These are phyloP conservation scores for Copromyces sp. DNA, from an alignment of 495 filamentous ascomycete genomes.

Conservation along the genomic window DNA sequence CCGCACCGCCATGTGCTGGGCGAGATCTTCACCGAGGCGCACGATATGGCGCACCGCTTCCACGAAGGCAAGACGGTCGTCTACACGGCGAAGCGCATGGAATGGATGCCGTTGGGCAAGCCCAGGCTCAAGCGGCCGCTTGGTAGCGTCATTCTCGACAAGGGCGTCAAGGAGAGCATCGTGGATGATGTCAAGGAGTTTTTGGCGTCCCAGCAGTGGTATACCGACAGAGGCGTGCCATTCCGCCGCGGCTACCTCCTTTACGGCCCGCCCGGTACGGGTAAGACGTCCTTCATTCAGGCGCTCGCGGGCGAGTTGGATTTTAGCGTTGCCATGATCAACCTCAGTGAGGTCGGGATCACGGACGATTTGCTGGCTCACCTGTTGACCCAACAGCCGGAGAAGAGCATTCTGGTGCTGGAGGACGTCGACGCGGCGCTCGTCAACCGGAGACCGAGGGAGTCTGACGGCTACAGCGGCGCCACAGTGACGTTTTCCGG, in stretches of 20 bases:
- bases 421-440: slow-evolving; percentile 97
- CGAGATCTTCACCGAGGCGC: slow-evolving; percentile 76
- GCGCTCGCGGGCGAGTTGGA: slow-evolving; percentile 85
- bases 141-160: slow-evolving; percentile 76
- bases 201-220: slow-evolving; percentile 69
- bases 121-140: slow-evolving; percentile 80
- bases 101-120: slow-evolving; percentile 78
- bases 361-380: slow-evolving; percentile 88
- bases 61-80: slow-evolving; percentile 93
- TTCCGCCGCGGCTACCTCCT: slow-evolving; percentile 90
- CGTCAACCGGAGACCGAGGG: slow-evolving; percentile 63
- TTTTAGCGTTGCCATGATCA: slow-evolving; percentile 89
- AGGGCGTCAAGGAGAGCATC: slow-evolving; percentile 78
- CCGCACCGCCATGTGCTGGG: slow-evolving; percentile 76
- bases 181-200: slow-evolving; percentile 81
- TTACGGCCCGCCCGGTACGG: slow-evolving; percentile 87
- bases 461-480: slow-evolving; percentile 77
- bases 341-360: slow-evolving; percentile 83
- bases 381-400: slow-evolving; percentile 78
- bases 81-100: slow-evolving; percentile 70
- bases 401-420: slow-evolving; percentile 73
- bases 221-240: slow-evolving; percentile 87
- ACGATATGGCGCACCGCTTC: slow-evolving; percentile 59
- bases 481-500: slow-evolving; percentile 94
- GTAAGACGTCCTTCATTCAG: slow-evolving; percentile 95